Percentiles rank a stretch among this genome's conserved stretches.
These are phyloP conservation scores for Saposhnikovia divaricata DNA, from an alignment of 129 eudicot genomes.

Conservation along the genomic window DNA sequence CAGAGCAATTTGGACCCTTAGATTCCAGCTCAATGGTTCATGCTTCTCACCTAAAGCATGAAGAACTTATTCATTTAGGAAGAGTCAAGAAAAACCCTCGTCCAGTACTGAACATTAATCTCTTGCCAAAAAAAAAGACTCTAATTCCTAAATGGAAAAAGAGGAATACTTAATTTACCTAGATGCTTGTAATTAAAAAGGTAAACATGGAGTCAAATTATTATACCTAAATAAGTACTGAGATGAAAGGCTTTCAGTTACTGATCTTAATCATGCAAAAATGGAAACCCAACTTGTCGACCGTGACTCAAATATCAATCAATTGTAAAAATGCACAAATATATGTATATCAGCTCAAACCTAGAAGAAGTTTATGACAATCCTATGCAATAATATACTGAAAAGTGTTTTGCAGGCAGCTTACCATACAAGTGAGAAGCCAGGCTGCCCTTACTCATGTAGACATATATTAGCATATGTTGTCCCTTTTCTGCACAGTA, in stretches of 20 bases:
- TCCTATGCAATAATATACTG: background rate
- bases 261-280: background rate
- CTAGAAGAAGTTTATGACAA: background rate
- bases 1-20: conserved; percentile 79
- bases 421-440: conserved; percentile 85
- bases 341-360: background rate
- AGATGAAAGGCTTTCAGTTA: background rate
- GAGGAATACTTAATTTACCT: background rate
- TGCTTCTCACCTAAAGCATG: conserved; percentile 50
- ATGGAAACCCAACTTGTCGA: background rate
- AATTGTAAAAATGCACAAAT: background rate
- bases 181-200: background rate
- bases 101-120: background rate
- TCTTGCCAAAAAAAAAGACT: background rate
- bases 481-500: conserved; percentile 94
- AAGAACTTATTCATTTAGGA: background rate
- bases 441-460: conserved; percentile 89
- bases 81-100: background rate
- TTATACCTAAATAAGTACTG: background rate
- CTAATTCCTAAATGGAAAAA: background rate
- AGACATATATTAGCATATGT: conserved; percentile 91
- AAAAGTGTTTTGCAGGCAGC: conserved; percentile 12
- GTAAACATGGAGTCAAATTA: background rate
- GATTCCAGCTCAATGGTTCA: conserved; percentile 67
- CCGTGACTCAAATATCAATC: background rate